Evolutionary conservation across 768 basidiomycete genomes (phyloP).

Genomic region (Boletus tomentosulus): DNA sequence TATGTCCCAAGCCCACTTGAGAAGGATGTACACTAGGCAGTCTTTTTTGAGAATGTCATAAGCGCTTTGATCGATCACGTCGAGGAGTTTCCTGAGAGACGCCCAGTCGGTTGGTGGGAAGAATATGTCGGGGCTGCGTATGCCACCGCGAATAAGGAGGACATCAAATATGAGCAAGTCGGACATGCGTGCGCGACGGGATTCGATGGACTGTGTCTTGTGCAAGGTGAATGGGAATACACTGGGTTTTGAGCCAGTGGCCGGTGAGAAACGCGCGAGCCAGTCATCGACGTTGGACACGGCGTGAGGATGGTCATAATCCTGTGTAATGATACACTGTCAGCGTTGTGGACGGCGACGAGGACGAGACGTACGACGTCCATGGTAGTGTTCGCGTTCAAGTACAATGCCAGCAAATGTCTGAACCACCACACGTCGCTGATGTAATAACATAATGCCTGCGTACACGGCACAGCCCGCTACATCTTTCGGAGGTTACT

Average conservation of each 20-base stretch:
- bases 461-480: too few species aligned
- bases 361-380: slow-evolving; percentile 23
- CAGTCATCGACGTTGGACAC: slow-evolving; percentile 21
- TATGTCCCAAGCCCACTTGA: slow-evolving; percentile 75
- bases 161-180: slow-evolving; percentile 73
- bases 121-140: slow-evolving; percentile 53
- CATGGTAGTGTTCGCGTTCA: slow-evolving; percentile 12
- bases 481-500: too few species aligned
- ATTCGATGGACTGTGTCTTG: slow-evolving; percentile 53
- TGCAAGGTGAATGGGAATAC: slow-evolving; percentile 59
- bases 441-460: too few species aligned
- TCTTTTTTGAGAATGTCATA: slow-evolving; percentile 80
- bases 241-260: slow-evolving; percentile 19
- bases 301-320: slow-evolving; percentile 1
- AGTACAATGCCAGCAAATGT: not conserved
- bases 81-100: slow-evolving; percentile 53
- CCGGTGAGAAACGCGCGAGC: slow-evolving; percentile 46
- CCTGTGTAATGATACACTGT: slow-evolving; percentile 12
- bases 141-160: slow-evolving; percentile 60
- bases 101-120: slow-evolving; percentile 64
- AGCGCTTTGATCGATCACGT: slow-evolving; percentile 52
- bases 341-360: not conserved
- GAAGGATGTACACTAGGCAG: slow-evolving; percentile 73
- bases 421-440: not conserved
- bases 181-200: slow-evolving; percentile 55